Evolutionary conservation across 2,329 filamentous ascomycete species (phyloP).

Genomic region (Talaromyces piceae): DNA sequence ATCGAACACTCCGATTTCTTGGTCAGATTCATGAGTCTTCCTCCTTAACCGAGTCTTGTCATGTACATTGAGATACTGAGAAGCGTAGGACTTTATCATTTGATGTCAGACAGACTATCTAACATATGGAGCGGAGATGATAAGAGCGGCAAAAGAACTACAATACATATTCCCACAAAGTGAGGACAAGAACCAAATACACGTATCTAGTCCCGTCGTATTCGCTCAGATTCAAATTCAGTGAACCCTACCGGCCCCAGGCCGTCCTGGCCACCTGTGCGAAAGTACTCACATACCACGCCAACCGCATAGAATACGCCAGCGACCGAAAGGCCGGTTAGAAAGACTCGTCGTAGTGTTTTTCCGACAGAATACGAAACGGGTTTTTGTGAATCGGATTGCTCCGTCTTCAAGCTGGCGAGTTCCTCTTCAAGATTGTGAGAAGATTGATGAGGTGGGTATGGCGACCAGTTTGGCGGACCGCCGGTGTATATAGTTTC

Average conservation of each 20-base stretch:
- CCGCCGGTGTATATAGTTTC: constrained; percentile 15
- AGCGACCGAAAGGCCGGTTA: constrained; percentile 28
- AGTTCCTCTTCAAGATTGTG: neutral
- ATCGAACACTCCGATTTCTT: no score
- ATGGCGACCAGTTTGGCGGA: constrained; percentile 21
- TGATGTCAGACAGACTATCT: no score
- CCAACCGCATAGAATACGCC: constrained; percentile 36
- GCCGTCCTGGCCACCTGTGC: constrained; percentile 33
- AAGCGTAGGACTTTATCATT: no score
- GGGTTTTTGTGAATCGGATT: constrained; percentile 3
- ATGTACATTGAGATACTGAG: no score
- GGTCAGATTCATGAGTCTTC: no score
- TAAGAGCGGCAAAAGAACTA: neutral
- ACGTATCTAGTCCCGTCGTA: constrained; percentile 12
- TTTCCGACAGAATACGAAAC: constrained; percentile 15
- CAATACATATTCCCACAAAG: no score
- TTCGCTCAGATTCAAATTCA: constrained; percentile 29
- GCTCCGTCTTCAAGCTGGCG: neutral
- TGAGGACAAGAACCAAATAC: no score
- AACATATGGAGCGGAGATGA: no score
- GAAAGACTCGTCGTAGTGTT: constrained; percentile 25
- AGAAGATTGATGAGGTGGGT: constrained; percentile 10
- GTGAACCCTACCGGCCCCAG: constrained; percentile 33
- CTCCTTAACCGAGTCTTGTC: no score
- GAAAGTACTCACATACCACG: constrained; percentile 34